phyloP scores from a whole-genome alignment of 2,329 filamentous ascomycete species.

The Phoma sp. region DNA sequence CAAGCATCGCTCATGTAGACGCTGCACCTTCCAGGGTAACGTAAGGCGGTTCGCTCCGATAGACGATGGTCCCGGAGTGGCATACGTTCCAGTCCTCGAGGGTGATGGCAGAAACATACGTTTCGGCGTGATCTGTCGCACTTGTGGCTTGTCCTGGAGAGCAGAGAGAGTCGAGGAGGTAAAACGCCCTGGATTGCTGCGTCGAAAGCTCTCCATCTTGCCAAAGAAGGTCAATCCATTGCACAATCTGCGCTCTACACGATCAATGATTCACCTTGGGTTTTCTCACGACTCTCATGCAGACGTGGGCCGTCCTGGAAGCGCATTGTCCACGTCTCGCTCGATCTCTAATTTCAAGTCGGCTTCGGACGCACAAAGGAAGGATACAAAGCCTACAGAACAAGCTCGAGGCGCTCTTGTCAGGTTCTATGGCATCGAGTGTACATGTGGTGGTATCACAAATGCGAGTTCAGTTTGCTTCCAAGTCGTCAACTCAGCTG shows the following conservation, averaged over 20 bases:
- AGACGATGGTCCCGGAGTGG: constrained; percentile 30
- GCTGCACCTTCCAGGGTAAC: constrained; percentile 26
- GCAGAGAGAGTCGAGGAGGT: constrained; percentile 16
- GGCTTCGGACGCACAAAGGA: constrained; percentile 18
- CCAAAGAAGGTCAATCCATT: constrained; percentile 23
- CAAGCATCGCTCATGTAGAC: constrained; percentile 32
- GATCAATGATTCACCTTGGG: constrained; percentile 20
- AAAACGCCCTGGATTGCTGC: background rate
- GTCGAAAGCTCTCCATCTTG: constrained; percentile 15
- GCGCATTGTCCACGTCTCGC: background rate
- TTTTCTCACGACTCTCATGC: background rate
- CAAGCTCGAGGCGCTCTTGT: constrained; percentile 28
- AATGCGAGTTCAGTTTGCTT: constrained; percentile 28
- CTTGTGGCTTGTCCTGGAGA: constrained; percentile 34
- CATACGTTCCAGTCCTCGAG: constrained; percentile 6
- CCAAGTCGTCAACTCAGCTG: constrained; percentile 24
- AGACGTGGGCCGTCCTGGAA: background rate
- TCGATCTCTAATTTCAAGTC: constrained; percentile 20
- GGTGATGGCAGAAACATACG: constrained; percentile 11
- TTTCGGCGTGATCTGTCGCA: constrained; percentile 35
- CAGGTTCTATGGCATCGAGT: constrained; percentile 28
- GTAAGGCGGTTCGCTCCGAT: constrained; percentile 34
- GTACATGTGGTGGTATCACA: constrained; percentile 27
- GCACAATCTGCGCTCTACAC: constrained; percentile 18
- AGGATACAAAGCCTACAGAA: constrained; percentile 1